Conservation (phyloP, 768 basidiomycete species). For the Lyophyllum decastes region DNA sequence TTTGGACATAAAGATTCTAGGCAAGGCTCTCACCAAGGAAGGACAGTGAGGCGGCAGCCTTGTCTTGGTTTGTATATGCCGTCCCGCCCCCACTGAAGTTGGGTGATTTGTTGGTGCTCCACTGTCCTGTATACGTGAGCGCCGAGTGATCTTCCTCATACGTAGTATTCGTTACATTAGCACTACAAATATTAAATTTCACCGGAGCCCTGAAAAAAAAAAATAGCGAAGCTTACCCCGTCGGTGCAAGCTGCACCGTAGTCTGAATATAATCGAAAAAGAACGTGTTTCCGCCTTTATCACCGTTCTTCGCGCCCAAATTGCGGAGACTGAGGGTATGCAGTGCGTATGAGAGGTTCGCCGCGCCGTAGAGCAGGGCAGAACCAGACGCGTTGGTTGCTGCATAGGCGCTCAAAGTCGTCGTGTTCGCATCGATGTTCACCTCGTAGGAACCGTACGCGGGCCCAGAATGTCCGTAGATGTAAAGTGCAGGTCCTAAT, state of each 20-base stretch:
- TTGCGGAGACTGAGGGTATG: slow-evolving; percentile 44
- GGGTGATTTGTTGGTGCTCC: slow-evolving; percentile 43
- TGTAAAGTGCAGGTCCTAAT: slow-evolving; percentile 41
- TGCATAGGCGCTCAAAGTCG: slow-evolving; percentile 33
- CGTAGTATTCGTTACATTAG: slow-evolving; percentile 41
- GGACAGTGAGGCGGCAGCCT: slow-evolving; percentile 37
- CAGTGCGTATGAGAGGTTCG: slow-evolving; percentile 36
- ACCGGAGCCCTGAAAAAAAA: background rate
- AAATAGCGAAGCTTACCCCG: slow-evolving; percentile 31
- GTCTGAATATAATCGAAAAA: slow-evolving; percentile 43
- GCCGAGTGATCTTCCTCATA: slow-evolving; percentile 40
- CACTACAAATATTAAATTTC: slow-evolving; percentile 24
- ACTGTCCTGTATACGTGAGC: slow-evolving; percentile 40
- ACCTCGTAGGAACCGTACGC: slow-evolving; percentile 44
- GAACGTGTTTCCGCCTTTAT: slow-evolving; percentile 36
- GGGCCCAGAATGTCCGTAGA: slow-evolving; percentile 45
- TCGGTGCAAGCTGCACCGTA: slow-evolving; percentile 44
- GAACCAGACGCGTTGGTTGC: slow-evolving; percentile 31
- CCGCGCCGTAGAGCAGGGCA: slow-evolving; percentile 33
- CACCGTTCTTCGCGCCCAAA: slow-evolving; percentile 35
- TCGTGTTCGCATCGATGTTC: slow-evolving; percentile 31
- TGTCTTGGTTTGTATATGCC: slow-evolving; percentile 42
- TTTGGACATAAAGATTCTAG: background rate
- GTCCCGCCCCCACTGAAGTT: slow-evolving; percentile 47
- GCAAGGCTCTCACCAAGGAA: slow-evolving; percentile 36